These are phyloP conservation scores for Pulveroboletus sp. DNA, from an alignment of 768 basidiomycete species.

Conservation along the genomic window DNA sequence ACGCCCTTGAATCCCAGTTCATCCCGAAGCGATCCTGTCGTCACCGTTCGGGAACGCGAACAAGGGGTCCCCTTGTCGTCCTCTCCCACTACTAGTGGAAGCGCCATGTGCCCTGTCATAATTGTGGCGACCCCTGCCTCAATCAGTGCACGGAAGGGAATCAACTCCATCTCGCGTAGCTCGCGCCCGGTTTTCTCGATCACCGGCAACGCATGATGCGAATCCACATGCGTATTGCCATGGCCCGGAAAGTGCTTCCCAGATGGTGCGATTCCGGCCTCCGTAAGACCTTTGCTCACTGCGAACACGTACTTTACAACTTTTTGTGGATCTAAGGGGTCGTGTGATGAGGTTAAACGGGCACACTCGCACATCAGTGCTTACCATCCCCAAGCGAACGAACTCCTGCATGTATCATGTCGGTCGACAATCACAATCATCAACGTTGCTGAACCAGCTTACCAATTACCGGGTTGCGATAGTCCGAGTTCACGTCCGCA, in stretches of 20 bases:
- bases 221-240: conserved; percentile 68
- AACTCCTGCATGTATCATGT: conserved; percentile 40
- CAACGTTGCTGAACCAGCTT: conserved; percentile 11
- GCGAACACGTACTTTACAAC: conserved; percentile 48
- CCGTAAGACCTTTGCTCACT: conserved; percentile 44
- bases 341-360: neutral
- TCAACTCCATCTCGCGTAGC: conserved; percentile 46
- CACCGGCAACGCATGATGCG: conserved; percentile 59
- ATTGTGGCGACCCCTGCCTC: conserved; percentile 44
- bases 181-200: conserved; percentile 47
- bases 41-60: conserved; percentile 52
- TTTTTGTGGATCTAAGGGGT: conserved; percentile 43
- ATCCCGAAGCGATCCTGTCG: conserved; percentile 47
- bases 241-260: conserved; percentile 75
- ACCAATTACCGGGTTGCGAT: conserved; percentile 69
- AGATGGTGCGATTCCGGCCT: conserved; percentile 51
- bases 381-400: conserved; percentile 68
- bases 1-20: conserved; percentile 53
- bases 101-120: conserved; percentile 74
- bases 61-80: conserved; percentile 48
- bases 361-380: neutral
- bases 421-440: neutral
- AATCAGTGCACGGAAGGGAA: conserved; percentile 52
- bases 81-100: conserved; percentile 45
- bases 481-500: conserved; percentile 68